Base-by-base conservation (phyloP, 768 basidiomycete species). In the Podaxis pistillaris region DNA sequence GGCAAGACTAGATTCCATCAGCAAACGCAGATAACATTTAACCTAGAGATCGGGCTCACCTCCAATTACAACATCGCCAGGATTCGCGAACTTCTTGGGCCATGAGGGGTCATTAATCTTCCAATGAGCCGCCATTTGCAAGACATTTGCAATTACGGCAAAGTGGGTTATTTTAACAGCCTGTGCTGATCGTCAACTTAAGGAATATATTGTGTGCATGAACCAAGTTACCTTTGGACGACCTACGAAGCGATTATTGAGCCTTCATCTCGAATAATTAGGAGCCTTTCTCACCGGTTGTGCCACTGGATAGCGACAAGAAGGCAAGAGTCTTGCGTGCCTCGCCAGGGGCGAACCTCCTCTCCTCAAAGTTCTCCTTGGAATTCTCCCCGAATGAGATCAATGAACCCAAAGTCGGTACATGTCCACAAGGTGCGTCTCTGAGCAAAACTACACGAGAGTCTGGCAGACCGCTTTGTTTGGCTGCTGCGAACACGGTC, bases 261-360 rank as follows among this genome's bases (percentile, higher is more conserved):
- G 47, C 44, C 47, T 24, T n/a, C 47, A 9, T 40, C 33, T 26
- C 7, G 59, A 58, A 22, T 1, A 60, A 17, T 46, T 2, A 26
- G 40, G 49, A 19, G 63, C 73, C 71, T 36, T 72, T 77, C 68
- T 72, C 75, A 71, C 89, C 89, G 15, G 90, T 91, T 24, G 89
- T 91, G 7, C 89, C 89, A 64, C 89, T 90, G 1, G 89, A 91
- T 66, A 91, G 89, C 57, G 81, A 83, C 58, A 91, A 74, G 66
- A 90, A 86, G 4, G 90, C 89, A 13, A 91, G 63, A 49, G 84
- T 81, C 12, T 76, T 82, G 68, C 79, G 86, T 26, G 79, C 85
- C 71, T 89, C 89, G 9, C 87, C 89, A 12, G 79, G 77, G 26
- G 68, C 66, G 46, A 90, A 76, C 33, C 68, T 74, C 19, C 75